Evolutionary conservation across 1,284 basidiomycete species (phyloP).

Genomic region (Cutaneotrichosporon sp.): DNA sequence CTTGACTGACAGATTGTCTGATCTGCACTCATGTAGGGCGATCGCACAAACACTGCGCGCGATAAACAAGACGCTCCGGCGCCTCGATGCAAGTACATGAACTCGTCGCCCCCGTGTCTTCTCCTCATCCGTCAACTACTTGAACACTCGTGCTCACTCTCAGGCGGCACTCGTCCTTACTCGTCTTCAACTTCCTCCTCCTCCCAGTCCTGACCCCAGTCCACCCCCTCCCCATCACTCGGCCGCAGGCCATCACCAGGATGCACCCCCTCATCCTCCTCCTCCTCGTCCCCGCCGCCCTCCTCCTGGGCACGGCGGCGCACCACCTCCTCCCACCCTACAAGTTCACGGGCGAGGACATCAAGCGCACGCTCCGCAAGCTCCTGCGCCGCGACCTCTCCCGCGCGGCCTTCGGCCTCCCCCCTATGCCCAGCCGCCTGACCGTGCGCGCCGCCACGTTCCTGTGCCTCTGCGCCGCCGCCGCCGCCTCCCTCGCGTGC

Average conservation of each 20-base stretch:
- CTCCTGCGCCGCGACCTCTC: slow-evolving; percentile 34
- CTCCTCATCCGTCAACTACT: neutral
- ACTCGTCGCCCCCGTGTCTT: neutral
- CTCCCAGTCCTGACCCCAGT: slow-evolving; percentile 19
- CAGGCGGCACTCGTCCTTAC: slow-evolving; percentile 29
- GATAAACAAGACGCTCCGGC: neutral
- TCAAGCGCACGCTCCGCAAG: neutral
- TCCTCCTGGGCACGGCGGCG: neutral
- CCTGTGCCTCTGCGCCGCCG: slow-evolving; percentile 14
- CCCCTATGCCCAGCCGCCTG: slow-evolving; percentile 25
- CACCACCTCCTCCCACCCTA: slow-evolving; percentile 1
- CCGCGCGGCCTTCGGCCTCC: slow-evolving; percentile 45
- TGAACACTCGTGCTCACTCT: slow-evolving; percentile 8
- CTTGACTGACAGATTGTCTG: neutral
- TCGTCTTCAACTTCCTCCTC: slow-evolving; percentile 24
- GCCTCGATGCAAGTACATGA: neutral
- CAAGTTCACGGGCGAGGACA: neutral
- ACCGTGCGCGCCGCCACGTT: slow-evolving; percentile 5
- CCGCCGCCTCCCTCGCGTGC: neutral
- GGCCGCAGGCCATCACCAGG: no score
- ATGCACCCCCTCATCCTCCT: neutral
- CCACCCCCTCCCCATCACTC: slow-evolving; percentile 28
- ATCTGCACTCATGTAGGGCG: neutral
- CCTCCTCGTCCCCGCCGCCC: neutral
- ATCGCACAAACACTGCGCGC: neutral